Base-by-base conservation (phyloP, 1,284 basidiomycete species). In the Ceraceosorus guamensis region DNA sequence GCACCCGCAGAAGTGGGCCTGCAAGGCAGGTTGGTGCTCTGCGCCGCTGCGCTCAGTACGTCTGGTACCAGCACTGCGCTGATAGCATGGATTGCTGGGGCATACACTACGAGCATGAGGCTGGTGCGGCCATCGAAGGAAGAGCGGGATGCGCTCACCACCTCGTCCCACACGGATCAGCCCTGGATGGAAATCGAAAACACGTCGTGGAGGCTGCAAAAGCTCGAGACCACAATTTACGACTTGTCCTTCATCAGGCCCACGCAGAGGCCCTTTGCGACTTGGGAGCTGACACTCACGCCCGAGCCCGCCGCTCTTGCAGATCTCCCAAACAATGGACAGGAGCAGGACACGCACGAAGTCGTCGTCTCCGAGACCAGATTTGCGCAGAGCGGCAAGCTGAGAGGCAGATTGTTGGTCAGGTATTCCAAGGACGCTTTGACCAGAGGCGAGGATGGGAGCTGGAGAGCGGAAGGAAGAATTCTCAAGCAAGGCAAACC, bases 321-420 rank as follows among this genome's bases (percentile, higher is more conserved):
- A 8, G 37, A 41, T n/a, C 37, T 41, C 8, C 37, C 37, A 8
- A n/a, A n/a, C n/a, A n/a, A n/a, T n/a, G n/a, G n/a, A n/a, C n/a
- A n/a, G n/a, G 51, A 46, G 13, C 50, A 24, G 30, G 10, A 47
- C 14, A 14, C 32, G 30, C 44, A 35, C 1, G 37, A 34, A 35
- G 31, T 16, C 13, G 52, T 68, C 31, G 52, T 75, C 16, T 62
- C 71, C 5, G 69, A 73, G 53, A 73, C 73, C 6, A 60, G 67
- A 39, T 61, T 67, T 34, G 59, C 59, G 16, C 77, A 80, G 51
- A 77, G 81, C n/a, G 87, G 85, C 0, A 79, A 81, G 10, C 77
- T 87, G 13, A 46, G 88, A 11, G 89, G 89, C 13, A 78, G 84
- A 50, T 91, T 87, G 87, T 78, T 87, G 31, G 88, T 89, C 0